Conservation (phyloP, 768 basidiomycete genomes). For the Rhodotorula kratochvilovae region DNA sequence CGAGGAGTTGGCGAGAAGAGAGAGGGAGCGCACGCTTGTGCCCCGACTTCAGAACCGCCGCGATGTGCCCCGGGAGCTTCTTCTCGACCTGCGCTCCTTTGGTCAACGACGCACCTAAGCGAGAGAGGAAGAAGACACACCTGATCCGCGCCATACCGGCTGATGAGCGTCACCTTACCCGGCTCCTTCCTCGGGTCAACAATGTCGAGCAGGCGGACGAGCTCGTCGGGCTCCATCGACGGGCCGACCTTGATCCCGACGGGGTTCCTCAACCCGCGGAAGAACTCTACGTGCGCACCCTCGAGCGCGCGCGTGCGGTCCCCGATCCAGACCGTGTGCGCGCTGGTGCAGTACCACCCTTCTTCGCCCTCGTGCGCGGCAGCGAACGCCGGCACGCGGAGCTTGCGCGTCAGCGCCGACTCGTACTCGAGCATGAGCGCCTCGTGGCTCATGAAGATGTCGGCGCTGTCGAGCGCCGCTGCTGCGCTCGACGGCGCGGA, state of each 20-base stretch:
- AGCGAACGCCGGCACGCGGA: slow-evolving; percentile 32
- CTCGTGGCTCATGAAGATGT: slow-evolving; percentile 76
- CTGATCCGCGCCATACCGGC: slow-evolving; percentile 85
- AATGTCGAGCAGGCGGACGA: slow-evolving; percentile 69
- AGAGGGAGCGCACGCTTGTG: slow-evolving; percentile 54
- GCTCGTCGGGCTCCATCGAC: slow-evolving; percentile 70
- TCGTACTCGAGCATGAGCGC: slow-evolving; percentile 86
- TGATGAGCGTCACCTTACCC: slow-evolving; percentile 84
- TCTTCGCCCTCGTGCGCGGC: neutral
- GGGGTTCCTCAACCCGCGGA: slow-evolving; percentile 83
- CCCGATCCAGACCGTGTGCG: slow-evolving; percentile 83
- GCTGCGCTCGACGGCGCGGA: slow-evolving; percentile 56
- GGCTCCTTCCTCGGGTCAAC: slow-evolving; percentile 78
- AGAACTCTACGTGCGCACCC: slow-evolving; percentile 91
- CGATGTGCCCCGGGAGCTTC: slow-evolving; percentile 73
- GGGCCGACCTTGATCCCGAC: slow-evolving; percentile 97
- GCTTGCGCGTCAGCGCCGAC: slow-evolving; percentile 71
- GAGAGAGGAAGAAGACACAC: slow-evolving; percentile 49
- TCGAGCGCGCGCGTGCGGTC: slow-evolving; percentile 87
- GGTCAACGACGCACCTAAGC: neutral
- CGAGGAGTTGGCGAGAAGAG: too few relatives aligned
- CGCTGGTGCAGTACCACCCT: slow-evolving; percentile 34
- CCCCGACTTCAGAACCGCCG: slow-evolving; percentile 67
- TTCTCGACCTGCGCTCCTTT: slow-evolving; percentile 59
- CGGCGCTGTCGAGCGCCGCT: slow-evolving; percentile 77